These are phyloP conservation scores for Pelargonium citronellum DNA, from an alignment of 441 rosid genomes.

Conservation along the genomic window DNA sequence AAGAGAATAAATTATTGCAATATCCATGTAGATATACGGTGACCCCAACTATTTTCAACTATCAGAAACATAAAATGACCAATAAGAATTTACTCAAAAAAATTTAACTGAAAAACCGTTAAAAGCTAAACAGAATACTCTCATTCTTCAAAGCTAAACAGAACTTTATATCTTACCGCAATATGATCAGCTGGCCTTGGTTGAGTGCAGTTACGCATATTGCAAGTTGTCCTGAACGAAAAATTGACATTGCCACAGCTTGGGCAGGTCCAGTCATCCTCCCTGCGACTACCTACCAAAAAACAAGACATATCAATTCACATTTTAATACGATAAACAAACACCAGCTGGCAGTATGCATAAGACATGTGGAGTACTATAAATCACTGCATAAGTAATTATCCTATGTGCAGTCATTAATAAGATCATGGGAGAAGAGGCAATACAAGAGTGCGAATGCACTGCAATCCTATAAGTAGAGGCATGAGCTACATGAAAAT, in stretches of 20 bases:
- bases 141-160: neutral
- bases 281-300: conserved; percentile 83
- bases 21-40: neutral
- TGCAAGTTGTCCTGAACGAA: conserved; percentile 93
- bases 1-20: neutral
- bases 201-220: conserved; percentile 97
- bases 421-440: neutral
- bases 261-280: conserved; percentile 98
- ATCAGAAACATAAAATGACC: neutral
- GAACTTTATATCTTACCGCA: conserved; percentile 38
- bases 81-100: neutral
- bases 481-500: neutral
- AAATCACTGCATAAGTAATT: neutral
- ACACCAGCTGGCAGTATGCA: neutral
- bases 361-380: neutral
- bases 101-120: neutral
- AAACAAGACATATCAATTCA: conserved; percentile 2
- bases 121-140: neutral
- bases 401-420: neutral
- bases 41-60: neutral
- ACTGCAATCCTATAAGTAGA: neutral
- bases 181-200: conserved; percentile 91
- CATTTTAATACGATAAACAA: neutral
- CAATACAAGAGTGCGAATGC: neutral
- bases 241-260: conserved; percentile 97